Evolutionary conservation across 306 rosid species (phyloP).

Genomic region (Medicago ruthenica): DNA sequence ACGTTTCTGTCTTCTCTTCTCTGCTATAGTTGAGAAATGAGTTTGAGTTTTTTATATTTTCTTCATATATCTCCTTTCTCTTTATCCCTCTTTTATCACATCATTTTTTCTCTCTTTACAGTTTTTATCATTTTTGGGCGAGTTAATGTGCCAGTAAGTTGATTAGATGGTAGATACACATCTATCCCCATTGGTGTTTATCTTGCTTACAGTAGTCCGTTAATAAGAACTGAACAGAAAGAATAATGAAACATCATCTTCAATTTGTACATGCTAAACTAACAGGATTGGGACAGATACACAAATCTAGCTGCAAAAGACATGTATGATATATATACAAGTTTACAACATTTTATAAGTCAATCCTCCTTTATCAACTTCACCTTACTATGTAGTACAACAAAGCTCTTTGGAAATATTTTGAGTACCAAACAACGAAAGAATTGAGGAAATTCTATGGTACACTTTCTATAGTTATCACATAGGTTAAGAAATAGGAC

Average conservation of each 20-base stretch:
- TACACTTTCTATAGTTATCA: conserved; percentile 28
- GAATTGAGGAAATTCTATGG: conserved; percentile 8
- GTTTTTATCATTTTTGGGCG: too few relatives aligned
- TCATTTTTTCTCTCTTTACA: too few relatives aligned
- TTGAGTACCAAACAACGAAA: background rate
- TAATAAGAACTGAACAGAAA: background rate
- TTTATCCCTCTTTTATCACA: too few relatives aligned
- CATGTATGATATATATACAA: background rate
- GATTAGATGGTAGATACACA: too few relatives aligned
- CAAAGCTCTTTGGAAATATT: background rate
- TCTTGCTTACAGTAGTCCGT: too few relatives aligned
- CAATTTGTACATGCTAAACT: background rate
- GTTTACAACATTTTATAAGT: background rate
- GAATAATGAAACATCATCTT: background rate
- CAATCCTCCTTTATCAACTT: background rate
- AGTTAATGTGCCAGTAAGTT: too few relatives aligned
- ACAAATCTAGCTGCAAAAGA: background rate
- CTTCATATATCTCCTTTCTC: too few relatives aligned
- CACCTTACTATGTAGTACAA: background rate
- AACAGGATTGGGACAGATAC: background rate
- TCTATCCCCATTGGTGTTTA: too few relatives aligned
- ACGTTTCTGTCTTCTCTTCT: too few relatives aligned
- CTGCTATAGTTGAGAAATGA: too few relatives aligned
- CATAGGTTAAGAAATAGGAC: conserved; percentile 40
- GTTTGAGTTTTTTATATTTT: too few relatives aligned